phyloP scores from a whole-genome alignment of 2,329 filamentous ascomycete genomes.

The Colletotrichum gigasporum region DNA sequence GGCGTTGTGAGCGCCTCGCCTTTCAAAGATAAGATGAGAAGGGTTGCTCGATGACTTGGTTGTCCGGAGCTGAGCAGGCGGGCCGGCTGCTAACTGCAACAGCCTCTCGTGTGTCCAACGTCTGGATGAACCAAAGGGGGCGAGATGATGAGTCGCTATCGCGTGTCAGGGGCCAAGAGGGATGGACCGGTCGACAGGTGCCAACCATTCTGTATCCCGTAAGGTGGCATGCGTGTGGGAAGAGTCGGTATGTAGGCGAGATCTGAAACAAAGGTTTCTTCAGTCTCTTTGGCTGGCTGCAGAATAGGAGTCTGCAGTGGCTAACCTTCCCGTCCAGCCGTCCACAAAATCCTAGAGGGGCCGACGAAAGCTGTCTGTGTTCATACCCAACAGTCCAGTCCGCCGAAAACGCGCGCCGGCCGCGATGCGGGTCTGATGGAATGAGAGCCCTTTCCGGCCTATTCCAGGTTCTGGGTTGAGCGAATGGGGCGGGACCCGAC shows the following conservation, averaged over 20 bases:
- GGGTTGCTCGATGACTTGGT: not conserved
- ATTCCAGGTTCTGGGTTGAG: conserved; percentile 17
- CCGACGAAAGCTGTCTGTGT: conserved; percentile 1
- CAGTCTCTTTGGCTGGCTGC: conserved; percentile 24
- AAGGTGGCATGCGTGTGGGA: conserved; percentile 9
- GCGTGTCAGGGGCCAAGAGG: conserved; percentile 1
- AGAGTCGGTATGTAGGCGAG: conserved; percentile 16
- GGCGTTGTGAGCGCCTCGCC: not conserved
- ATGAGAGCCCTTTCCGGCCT: conserved; percentile 3
- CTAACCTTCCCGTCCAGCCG: conserved; percentile 24
- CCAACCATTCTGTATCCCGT: conserved; percentile 2
- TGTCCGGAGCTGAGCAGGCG: not conserved
- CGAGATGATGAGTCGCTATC: conserved; percentile 15
- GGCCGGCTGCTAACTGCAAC: not conserved
- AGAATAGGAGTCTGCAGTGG: conserved; percentile 24
- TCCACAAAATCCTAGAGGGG: not conserved
- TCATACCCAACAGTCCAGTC: conserved; percentile 14
- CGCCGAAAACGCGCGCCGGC: conserved; percentile 4
- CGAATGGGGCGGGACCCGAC: too few relatives aligned
- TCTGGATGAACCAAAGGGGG: conserved; percentile 6
- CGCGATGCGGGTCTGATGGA: conserved; percentile 4
- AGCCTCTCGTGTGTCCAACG: not conserved
- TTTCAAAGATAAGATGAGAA: not conserved
- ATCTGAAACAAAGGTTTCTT: conserved; percentile 31
- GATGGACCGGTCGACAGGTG: not conserved